These are phyloP conservation scores for Trichophyton simii DNA, from an alignment of 2,329 filamentous ascomycete genomes.

Conservation along the genomic window DNA sequence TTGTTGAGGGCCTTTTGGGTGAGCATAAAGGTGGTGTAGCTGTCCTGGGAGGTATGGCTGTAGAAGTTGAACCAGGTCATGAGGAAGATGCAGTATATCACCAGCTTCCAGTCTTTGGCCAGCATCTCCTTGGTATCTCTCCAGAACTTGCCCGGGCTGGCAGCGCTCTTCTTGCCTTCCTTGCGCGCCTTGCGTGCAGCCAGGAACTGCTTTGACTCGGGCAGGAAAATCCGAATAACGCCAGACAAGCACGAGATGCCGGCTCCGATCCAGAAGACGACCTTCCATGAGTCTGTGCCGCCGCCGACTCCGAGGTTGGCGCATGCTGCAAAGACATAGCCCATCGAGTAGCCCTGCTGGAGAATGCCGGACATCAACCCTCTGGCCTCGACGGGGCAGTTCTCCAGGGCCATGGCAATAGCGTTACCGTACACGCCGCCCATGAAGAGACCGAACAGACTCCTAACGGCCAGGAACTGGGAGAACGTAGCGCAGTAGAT, in stretches of 20 bases:
- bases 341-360: constrained; percentile 54
- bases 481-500: constrained; percentile 48
- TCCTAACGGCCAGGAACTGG: constrained; percentile 47
- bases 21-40: constrained; percentile 70
- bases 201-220: constrained; percentile 69
- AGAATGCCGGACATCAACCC: constrained; percentile 51
- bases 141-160: constrained; percentile 46
- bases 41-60: constrained; percentile 69
- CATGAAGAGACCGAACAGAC: constrained; percentile 53
- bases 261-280: constrained; percentile 81
- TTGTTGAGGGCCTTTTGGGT: constrained; percentile 57
- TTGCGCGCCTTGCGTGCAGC: constrained; percentile 45
- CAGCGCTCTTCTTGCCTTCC: constrained; percentile 33
- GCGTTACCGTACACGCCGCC: constrained; percentile 46
- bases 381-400: constrained; percentile 46
- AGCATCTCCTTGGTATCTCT: constrained; percentile 57
- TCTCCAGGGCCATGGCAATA: constrained; percentile 50
- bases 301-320: constrained; percentile 46
- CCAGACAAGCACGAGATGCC: constrained; percentile 72
- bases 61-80: constrained; percentile 69
- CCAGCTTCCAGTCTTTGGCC: constrained; percentile 60
- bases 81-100: constrained; percentile 61
- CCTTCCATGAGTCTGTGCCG: constrained; percentile 67
- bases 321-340: constrained; percentile 50
- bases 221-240: constrained; percentile 60